Conservation (phyloP, 345 rosid species). For the Populus alba region DNA sequence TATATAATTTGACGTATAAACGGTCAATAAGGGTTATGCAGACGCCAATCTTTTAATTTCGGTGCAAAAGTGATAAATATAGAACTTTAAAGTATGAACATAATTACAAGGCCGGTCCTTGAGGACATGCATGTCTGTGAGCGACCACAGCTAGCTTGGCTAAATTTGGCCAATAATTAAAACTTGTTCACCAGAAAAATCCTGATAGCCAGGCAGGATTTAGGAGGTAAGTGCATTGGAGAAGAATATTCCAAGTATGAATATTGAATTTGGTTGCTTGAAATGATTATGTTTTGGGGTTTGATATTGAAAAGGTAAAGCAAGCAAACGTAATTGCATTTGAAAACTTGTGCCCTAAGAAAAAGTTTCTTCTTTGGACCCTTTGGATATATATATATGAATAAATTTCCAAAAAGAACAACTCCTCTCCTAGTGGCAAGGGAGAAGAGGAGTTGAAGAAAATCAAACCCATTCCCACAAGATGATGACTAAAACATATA, state of each 20-base stretch:
- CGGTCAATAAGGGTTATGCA: slow-evolving; percentile 21
- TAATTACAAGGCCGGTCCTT: neutral
- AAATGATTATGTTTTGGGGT: neutral
- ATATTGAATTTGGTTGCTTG: neutral
- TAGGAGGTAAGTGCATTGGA: neutral
- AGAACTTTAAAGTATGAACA: neutral
- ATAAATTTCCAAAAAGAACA: neutral
- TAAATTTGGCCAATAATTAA: neutral
- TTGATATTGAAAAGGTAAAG: neutral
- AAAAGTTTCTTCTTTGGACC: slow-evolving; percentile 5
- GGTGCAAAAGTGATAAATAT: neutral
- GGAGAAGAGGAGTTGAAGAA: slow-evolving; percentile 6
- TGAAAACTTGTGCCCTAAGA: slow-evolving; percentile 25
- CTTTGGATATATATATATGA: slow-evolving; percentile 13
- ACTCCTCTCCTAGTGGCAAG: slow-evolving; percentile 12
- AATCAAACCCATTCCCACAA: slow-evolving; percentile 20
- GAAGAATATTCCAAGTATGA: neutral
- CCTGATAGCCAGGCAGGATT: neutral
- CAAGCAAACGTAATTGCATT: slow-evolving; percentile 9
- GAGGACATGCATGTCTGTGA: neutral
- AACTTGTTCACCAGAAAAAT: neutral
- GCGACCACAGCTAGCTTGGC: neutral
- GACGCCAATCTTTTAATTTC: neutral
- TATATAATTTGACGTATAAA: neutral
- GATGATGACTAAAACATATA: neutral